These are phyloP conservation scores for Kwoniella europaea DNA, from an alignment of 768 basidiomycete species.

Conservation along the genomic window DNA sequence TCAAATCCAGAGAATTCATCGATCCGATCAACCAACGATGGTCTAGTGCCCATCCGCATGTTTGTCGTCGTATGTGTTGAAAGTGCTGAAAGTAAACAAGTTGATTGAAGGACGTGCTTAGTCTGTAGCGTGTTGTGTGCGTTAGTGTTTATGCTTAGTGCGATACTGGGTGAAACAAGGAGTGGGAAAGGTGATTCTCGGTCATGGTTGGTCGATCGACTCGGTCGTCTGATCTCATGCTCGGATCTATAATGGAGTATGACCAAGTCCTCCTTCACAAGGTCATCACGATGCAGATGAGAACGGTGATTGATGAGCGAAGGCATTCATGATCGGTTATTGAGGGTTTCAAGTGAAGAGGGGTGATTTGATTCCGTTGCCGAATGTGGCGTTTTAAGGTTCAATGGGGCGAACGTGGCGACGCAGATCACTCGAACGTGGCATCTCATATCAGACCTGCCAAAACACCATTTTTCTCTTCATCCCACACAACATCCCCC, in stretches of 20 bases:
- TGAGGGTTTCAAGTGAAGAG: too few species aligned
- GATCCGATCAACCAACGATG: not conserved
- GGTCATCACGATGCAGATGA: not conserved
- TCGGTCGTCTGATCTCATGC: not conserved
- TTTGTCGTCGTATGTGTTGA: not conserved
- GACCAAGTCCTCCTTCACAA: too few species aligned
- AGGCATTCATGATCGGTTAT: too few species aligned
- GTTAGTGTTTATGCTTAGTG: not conserved
- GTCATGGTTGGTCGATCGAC: not conserved
- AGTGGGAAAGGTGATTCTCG: not conserved
- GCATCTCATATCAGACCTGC: too few species aligned
- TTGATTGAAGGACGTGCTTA: constrained; percentile 17
- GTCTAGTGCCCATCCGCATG: not conserved
- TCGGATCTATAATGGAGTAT: not conserved
- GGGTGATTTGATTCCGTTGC: too few species aligned
- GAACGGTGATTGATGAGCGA: not conserved
- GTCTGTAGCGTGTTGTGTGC: constrained; percentile 8
- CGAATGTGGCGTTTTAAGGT: too few species aligned
- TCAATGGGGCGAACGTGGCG: too few species aligned
- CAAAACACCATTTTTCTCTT: too few species aligned
- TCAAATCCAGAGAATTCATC: not conserved
- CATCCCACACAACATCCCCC: too few species aligned
- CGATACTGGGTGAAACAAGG: not conserved
- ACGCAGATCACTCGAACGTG: too few species aligned
- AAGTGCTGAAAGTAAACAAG: too few species aligned